phyloP scores from a whole-genome alignment of 257 asterid species.

The Solanum ossicruentum region DNA sequence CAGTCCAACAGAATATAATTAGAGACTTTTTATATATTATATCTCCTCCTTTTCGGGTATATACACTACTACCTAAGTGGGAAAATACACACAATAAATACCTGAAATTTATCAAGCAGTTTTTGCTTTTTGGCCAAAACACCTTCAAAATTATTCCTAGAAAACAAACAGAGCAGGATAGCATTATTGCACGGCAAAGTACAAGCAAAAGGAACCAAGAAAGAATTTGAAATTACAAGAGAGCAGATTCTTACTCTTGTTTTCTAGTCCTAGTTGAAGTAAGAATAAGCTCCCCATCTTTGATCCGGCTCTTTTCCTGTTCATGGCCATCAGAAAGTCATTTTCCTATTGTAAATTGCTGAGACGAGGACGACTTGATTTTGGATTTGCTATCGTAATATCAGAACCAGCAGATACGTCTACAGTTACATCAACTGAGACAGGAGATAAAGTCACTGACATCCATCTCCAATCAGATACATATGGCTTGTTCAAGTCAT shows the following conservation, averaged over 20 bases:
- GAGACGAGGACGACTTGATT: background rate
- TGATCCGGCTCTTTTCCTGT: conserved; percentile 4
- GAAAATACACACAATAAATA: conserved; percentile 1
- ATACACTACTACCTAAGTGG: background rate
- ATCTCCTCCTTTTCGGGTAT: background rate
- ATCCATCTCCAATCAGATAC: background rate
- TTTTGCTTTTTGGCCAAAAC: background rate
- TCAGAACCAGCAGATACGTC: background rate
- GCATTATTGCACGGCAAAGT: background rate
- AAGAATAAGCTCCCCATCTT: conserved; percentile 7
- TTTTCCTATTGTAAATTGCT: background rate
- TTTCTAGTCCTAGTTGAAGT: conserved; percentile 6
- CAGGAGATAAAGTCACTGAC: background rate
- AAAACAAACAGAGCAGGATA: background rate
- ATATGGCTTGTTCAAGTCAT: background rate
- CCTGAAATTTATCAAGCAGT: conserved; percentile 12
- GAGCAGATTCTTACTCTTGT: conserved; percentile 2
- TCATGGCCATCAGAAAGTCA: background rate
- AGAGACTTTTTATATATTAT: background rate
- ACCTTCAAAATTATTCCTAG: conserved; percentile 6
- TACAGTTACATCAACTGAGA: background rate
- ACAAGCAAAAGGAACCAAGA: background rate
- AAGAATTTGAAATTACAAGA: background rate
- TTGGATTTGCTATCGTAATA: background rate
- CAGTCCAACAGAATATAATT: background rate